Conservation (phyloP, 257 asterid genomes). For the Plantago elongata region DNA sequence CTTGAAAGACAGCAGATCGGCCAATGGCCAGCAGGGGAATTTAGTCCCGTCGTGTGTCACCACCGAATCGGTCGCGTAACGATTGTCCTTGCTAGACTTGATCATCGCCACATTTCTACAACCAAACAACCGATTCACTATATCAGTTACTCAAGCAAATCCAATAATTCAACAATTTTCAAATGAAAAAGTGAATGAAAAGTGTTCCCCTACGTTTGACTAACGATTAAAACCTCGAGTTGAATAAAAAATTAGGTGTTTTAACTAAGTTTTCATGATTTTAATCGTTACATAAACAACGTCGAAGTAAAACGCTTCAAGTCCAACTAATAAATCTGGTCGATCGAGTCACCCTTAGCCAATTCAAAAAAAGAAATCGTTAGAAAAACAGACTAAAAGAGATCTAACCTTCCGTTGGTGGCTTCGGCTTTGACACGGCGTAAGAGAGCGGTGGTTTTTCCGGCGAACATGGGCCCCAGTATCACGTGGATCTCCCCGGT, state of each 20-base stretch:
- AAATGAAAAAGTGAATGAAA: not conserved
- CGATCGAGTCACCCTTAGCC: no score
- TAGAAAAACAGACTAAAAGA: not conserved
- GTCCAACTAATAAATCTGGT: no score
- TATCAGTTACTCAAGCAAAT: not conserved
- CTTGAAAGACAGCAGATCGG: conserved; percentile 58
- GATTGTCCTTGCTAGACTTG: conserved; percentile 65
- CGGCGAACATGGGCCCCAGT: conserved; percentile 89
- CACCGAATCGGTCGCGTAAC: conserved; percentile 53
- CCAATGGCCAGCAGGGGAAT: conserved; percentile 67
- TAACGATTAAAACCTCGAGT: no score
- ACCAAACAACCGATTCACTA: not conserved
- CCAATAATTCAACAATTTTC: not conserved
- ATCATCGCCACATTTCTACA: conserved; percentile 58
- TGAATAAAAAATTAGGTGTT: no score
- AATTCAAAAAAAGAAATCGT: no score
- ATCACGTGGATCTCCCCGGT: conserved; percentile 79
- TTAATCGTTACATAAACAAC: no score
- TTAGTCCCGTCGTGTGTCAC: conserved; percentile 72
- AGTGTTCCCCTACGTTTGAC: no score
- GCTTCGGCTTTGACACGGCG: conserved; percentile 47
- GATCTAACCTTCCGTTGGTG: conserved; percentile 38
- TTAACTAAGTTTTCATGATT: no score
- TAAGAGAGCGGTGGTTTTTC: conserved; percentile 78
- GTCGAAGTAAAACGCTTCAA: no score